phyloP scores from a whole-genome alignment of 148 eudicot genomes.

The Silene conica region DNA sequence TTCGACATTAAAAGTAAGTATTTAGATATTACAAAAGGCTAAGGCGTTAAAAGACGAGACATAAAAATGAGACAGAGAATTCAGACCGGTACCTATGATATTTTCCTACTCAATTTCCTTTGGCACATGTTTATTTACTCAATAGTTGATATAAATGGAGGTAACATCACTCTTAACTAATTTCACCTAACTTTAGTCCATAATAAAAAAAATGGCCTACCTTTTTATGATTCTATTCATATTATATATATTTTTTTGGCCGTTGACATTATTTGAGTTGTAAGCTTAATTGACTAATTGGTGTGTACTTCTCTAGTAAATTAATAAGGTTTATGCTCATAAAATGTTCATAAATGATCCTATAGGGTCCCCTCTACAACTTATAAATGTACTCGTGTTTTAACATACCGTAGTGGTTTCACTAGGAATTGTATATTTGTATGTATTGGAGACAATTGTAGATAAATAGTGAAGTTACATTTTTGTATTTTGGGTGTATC shows the following conservation, averaged over 20 bases:
- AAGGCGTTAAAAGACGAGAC: no score
- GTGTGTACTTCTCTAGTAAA: background rate
- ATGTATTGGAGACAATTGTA: no score
- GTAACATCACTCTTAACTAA: background rate
- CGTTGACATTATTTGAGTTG: background rate
- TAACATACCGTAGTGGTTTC: background rate
- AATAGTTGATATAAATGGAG: background rate
- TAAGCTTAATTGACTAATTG: background rate
- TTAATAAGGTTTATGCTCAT: background rate
- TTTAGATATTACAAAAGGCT: no score
- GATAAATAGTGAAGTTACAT: no score
- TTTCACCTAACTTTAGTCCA: constrained; percentile 5
- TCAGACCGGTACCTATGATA: no score
- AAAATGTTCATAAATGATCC: background rate
- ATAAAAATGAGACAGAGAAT: no score
- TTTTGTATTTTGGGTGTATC: no score
- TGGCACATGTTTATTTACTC: background rate
- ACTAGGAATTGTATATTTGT: no score
- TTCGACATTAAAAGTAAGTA: no score
- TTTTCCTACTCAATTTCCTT: background rate
- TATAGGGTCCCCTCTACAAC: background rate
- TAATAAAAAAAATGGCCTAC: no score
- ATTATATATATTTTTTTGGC: background rate
- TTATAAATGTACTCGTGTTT: background rate
- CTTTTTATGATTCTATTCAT: background rate